Evolutionary conservation across 108 stramenopile genomes (phyloP).

Genomic region (Cyclostephanos invisitatus): DNA sequence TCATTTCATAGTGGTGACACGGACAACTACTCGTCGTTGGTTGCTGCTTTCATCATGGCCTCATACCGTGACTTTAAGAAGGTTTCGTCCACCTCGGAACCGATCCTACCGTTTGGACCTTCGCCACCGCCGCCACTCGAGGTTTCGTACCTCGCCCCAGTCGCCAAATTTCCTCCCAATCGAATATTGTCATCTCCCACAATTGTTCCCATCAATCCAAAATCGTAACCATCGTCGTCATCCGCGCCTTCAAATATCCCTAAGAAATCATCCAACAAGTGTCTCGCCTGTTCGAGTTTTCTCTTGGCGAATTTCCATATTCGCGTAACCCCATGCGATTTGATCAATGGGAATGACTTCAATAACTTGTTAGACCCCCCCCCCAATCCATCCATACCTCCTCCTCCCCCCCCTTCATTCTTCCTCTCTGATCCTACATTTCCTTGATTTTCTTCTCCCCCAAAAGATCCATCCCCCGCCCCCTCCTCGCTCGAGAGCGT

Average conservation of each 20-base stretch:
- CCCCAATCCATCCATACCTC: not conserved
- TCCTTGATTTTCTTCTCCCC: not conserved
- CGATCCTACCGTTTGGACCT: constrained; percentile 12
- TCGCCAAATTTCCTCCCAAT: not conserved
- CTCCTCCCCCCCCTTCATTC: not conserved
- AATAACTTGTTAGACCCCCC: not conserved
- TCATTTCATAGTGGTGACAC: too few relatives aligned
- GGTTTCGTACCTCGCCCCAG: not conserved
- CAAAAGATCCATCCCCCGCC: not conserved
- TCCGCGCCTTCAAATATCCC: constrained; percentile 36
- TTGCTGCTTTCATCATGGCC: constrained; percentile 17
- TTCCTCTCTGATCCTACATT: not conserved
- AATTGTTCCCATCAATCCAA: constrained; percentile 21
- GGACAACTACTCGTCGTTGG: not conserved
- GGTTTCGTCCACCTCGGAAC: constrained; percentile 35
- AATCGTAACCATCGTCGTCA: constrained; percentile 35
- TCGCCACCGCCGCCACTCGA: not conserved
- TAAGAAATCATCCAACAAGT: constrained; percentile 33
- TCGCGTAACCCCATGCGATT: constrained; percentile 21
- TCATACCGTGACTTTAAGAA: constrained; percentile 33
- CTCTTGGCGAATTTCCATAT: constrained; percentile 33
- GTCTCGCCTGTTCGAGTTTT: constrained; percentile 36
- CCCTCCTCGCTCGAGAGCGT: not conserved
- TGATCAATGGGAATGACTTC: constrained; percentile 31
- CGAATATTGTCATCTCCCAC: constrained; percentile 20